These are phyloP conservation scores for Moringa oleifera DNA, from an alignment of 345 rosid genomes.

Conservation along the genomic window DNA sequence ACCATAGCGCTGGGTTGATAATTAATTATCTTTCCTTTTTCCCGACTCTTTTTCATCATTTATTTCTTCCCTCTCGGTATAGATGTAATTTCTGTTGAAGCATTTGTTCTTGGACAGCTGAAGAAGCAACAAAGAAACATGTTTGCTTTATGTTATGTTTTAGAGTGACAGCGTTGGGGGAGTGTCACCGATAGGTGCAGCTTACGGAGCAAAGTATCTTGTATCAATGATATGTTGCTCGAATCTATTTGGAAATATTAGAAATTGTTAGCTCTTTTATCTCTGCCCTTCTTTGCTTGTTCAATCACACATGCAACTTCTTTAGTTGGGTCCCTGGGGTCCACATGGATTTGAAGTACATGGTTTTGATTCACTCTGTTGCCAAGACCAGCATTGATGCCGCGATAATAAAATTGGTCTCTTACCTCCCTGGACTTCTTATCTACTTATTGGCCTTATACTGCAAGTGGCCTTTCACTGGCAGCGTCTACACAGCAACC, in stretches of 20 bases:
- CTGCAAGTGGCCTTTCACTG: no score
- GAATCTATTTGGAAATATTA: constrained; percentile 26
- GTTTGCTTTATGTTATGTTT: constrained; percentile 20
- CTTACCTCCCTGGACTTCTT: no score
- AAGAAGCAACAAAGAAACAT: constrained; percentile 27
- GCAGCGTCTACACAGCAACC: no score
- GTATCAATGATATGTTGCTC: constrained; percentile 7
- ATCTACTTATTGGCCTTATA: no score
- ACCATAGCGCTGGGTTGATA: constrained; percentile 25
- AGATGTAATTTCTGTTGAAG: constrained; percentile 30
- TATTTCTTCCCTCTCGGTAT: constrained; percentile 18
- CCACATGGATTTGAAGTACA: no score
- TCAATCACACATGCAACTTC: not conserved
- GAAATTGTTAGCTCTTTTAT: constrained; percentile 3
- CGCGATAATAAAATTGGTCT: no score
- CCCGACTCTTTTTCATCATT: constrained; percentile 12
- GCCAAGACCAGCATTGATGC: no score
- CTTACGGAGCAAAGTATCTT: constrained; percentile 14
- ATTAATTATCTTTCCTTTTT: constrained; percentile 11
- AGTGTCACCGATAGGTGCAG: constrained; percentile 17
- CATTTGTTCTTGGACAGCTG: constrained; percentile 30
- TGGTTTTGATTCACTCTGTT: not conserved
- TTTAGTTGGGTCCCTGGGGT: no score
- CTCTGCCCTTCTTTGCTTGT: not conserved
- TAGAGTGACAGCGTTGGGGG: constrained; percentile 15